Conservation (phyloP, 352 stramenopile genomes). For the Globisporangium splendens region DNA sequence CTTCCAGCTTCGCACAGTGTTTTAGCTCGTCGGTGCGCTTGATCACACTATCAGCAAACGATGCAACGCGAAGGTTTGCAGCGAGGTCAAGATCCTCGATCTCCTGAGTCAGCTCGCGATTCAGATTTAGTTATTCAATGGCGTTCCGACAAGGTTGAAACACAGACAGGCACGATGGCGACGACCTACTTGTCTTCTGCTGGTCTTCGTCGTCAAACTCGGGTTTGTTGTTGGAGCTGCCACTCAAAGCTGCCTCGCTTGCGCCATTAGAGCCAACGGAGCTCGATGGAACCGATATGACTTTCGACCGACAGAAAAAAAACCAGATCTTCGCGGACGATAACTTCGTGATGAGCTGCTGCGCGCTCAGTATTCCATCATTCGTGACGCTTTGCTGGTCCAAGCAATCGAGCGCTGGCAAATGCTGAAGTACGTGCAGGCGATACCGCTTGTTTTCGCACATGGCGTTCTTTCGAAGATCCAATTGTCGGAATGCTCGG, state of each 20-base stretch:
- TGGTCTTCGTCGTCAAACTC: conserved; percentile 26
- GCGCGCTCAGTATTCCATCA: conserved; percentile 32
- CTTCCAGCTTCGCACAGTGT: conserved; percentile 59
- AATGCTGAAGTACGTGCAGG: conserved; percentile 46
- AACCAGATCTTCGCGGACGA: conserved; percentile 43
- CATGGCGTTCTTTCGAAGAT: conserved; percentile 71
- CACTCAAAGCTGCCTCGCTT: not conserved
- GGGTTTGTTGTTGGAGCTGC: conserved; percentile 13
- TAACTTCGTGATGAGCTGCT: conserved; percentile 44
- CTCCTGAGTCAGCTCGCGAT: conserved; percentile 47
- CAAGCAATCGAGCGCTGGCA: conserved; percentile 38
- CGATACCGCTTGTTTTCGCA: conserved; percentile 67
- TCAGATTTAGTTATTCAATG: conserved; percentile 64
- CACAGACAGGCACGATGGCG: conserved; percentile 2
- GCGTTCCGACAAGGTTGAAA: conserved; percentile 31
- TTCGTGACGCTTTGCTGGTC: conserved; percentile 47
- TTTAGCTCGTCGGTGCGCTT: conserved; percentile 50
- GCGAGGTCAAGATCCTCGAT: conserved; percentile 58
- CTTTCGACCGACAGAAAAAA: conserved; percentile 8
- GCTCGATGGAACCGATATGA: not conserved
- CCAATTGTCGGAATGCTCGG: conserved; percentile 30
- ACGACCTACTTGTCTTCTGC: not conserved
- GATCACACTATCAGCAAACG: conserved; percentile 73
- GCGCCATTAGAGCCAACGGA: not conserved
- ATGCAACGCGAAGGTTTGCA: conserved; percentile 53